Evolutionary conservation across 768 basidiomycete species (phyloP), one percentile per base, ranked within the genome.

Genomic region (Cantharellus anzutake): DNA sequence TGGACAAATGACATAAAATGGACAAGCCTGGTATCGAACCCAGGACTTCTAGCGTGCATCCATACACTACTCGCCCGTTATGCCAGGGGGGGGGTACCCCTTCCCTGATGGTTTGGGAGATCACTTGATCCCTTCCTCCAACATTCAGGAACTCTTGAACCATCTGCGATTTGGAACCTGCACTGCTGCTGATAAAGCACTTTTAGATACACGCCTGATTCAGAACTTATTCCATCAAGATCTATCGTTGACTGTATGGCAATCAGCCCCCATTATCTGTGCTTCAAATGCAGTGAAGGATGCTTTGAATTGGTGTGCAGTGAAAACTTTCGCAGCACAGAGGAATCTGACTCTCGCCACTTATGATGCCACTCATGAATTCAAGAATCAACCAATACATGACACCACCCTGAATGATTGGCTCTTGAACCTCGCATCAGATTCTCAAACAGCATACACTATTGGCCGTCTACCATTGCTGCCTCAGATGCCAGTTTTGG

Each of bases 281-380:
- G 59, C 59, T 4, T 39, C 50, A 20, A 61, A 61, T n/a, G 37
- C 44, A 20, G 41, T 41, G 2, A 61, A 60, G 29, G 60, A 61
- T 60, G 60, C 58, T 0, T 35, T 60, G 11, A 61, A 51, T 48
- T 11, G 7, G 7, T 11, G 42, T 4, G 29, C 42, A 34, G 50
- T 44, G 2, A 34, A 42, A 1, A 2, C 5, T 1, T 48, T 50
- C 2, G 42, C 41, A n/a, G n/a, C n/a, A n/a, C n/a, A 7, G 44
- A 5, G 2, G 1, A 39, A 1, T 20, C 55, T 2, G 40, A 42
- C 41, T 2, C 29, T 20, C 5, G 35, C 4, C 42, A 57, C 1
- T 50, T 51, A 7, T 60, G 53, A n/a, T n/a, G n/a, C n/a, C n/a
- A n/a, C n/a, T n/a, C n/a, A n/a, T n/a, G n/a, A n/a, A n/a, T n/a